These are phyloP conservation scores for Phaffia tasmanica DNA, from an alignment of 768 basidiomycete species.

Conservation along the genomic window DNA sequence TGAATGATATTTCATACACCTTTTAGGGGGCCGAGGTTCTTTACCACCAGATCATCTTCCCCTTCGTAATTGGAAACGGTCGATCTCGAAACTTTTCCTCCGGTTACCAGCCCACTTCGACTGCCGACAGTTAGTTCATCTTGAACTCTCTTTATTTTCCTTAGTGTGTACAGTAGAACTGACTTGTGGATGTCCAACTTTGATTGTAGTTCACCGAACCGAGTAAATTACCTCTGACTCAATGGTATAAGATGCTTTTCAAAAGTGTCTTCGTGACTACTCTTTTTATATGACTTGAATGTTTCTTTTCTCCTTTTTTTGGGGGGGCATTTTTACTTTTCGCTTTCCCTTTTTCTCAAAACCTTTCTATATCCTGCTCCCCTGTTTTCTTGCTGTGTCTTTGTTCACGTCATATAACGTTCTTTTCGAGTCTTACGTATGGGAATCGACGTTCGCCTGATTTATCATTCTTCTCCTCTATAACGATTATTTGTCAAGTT, in stretches of 20 bases:
- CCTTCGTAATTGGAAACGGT: constrained; percentile 57
- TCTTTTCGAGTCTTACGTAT: too few species aligned
- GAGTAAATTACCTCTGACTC: neutral
- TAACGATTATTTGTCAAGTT: too few species aligned
- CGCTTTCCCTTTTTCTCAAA: constrained; percentile 1
- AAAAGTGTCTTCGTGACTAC: neutral
- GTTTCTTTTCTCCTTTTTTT: neutral
- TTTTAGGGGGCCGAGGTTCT: constrained; percentile 72
- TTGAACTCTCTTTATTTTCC: neutral
- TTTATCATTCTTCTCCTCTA: too few species aligned
- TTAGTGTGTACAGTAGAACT: too few species aligned
- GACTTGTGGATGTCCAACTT: neutral
- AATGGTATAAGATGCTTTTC: too few species aligned
- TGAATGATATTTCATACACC: constrained; percentile 25
- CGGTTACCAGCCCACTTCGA: constrained; percentile 7
- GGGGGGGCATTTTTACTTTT: neutral
- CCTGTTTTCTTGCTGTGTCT: neutral
- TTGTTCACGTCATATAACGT: too few species aligned
- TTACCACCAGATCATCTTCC: constrained; percentile 67
- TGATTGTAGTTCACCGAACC: constrained; percentile 6
- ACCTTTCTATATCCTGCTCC: neutral
- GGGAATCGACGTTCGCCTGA: too few species aligned
- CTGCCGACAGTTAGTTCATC: constrained; percentile 14
- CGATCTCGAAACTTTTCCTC: constrained; percentile 25
- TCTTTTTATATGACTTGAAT: neutral